Evolutionary conservation across 169 alveolate species (phyloP).

Genomic region (Plasmodium billcollinsi): DNA sequence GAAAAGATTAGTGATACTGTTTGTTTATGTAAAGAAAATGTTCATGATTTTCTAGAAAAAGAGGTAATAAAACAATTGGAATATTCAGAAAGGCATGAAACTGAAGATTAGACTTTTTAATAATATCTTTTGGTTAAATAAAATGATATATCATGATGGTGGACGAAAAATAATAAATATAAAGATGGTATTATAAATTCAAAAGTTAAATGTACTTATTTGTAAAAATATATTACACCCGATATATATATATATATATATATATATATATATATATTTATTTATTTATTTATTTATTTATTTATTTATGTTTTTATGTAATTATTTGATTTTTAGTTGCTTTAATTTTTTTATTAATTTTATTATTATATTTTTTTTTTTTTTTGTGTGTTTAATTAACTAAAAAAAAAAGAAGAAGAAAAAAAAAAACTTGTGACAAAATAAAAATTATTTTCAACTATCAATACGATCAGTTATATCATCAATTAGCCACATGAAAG

Average conservation of each 20-base stretch:
- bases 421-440: slow-evolving; percentile 1
- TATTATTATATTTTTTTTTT: not conserved
- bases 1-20: slow-evolving; percentile 87
- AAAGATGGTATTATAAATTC: too few relatives aligned
- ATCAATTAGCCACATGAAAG: slow-evolving; percentile 95
- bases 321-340: too few relatives aligned
- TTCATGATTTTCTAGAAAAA: slow-evolving; percentile 80
- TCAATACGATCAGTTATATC: slow-evolving; percentile 94
- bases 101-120: slow-evolving; percentile 22
- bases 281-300: too few relatives aligned
- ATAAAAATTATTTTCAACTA: slow-evolving; percentile 19
- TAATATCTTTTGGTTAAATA: too few relatives aligned
- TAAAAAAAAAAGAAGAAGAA: slow-evolving; percentile 6
- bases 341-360: not conserved
- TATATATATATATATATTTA: too few relatives aligned
- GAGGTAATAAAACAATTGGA: slow-evolving; percentile 71
- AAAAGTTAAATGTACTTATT: too few relatives aligned
- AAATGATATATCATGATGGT: too few relatives aligned
- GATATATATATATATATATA: too few relatives aligned
- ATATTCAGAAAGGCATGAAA: slow-evolving; percentile 72
- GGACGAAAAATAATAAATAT: too few relatives aligned
- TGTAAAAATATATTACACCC: too few relatives aligned
- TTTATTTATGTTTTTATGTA: too few relatives aligned
- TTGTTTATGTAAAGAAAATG: slow-evolving; percentile 85
- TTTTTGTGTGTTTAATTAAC: not conserved